Percentiles rank a stretch among this genome's conserved stretches.
Conservation (phyloP, 805 yeast species). For the Ogataea glucozyma region DNA sequence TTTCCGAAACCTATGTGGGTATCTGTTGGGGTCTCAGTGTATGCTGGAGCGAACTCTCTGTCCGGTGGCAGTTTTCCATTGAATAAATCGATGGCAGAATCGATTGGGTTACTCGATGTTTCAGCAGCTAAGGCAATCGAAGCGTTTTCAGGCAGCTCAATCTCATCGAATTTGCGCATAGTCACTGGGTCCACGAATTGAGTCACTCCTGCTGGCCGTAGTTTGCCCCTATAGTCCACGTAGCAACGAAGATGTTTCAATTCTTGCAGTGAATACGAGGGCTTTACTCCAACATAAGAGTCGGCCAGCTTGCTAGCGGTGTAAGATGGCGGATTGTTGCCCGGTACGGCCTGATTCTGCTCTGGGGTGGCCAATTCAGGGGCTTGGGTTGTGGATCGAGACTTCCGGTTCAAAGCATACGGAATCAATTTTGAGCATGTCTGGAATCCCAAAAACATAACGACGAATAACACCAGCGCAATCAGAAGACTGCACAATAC, state of each 20-base stretch:
- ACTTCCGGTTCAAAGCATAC: background rate
- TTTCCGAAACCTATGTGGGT: background rate
- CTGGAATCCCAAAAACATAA: conserved; percentile 14
- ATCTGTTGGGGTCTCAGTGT: background rate
- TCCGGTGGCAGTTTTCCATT: conserved; percentile 9
- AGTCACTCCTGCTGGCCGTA: conserved; percentile 15
- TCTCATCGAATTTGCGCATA: conserved; percentile 15
- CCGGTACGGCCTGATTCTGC: background rate
- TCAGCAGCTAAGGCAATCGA: background rate
- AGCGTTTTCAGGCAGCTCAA: conserved; percentile 10
- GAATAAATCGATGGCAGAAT: background rate
- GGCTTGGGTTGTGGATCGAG: background rate
- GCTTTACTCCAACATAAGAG: conserved; percentile 10
- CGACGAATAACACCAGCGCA: conserved; percentile 8
- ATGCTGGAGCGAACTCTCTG: conserved; percentile 12
- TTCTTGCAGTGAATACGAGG: conserved; percentile 21
- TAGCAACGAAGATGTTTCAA: conserved; percentile 12
- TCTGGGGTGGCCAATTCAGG: background rate
- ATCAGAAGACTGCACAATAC: conserved; percentile 12
- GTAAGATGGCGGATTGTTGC: conserved; percentile 18
- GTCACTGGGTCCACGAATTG: conserved; percentile 18
- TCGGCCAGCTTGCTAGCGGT: conserved; percentile 15
- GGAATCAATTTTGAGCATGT: conserved; percentile 11
- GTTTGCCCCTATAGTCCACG: conserved; percentile 16
- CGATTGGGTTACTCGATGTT: too few relatives aligned